Percentiles rank a stretch among this genome's conserved stretches.
These are phyloP conservation scores for Thelonectria rubi DNA, from an alignment of 2,329 filamentous ascomycete species.

Conservation along the genomic window DNA sequence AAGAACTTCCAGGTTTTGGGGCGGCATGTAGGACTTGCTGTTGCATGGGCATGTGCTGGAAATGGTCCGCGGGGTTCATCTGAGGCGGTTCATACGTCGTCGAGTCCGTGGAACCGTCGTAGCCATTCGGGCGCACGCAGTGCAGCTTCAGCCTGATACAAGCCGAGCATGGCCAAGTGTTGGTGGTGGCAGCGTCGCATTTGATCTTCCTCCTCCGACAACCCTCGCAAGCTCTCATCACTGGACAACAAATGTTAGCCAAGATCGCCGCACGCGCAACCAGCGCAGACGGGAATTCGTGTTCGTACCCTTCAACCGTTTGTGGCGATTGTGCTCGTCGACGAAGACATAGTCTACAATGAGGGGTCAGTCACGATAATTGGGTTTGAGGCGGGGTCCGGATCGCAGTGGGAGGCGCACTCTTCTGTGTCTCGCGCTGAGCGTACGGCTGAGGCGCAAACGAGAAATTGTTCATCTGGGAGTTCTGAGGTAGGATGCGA, in stretches of 20 bases:
- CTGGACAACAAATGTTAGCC: conserved; percentile 54
- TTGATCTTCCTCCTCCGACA: conserved; percentile 97
- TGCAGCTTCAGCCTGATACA: conserved; percentile 92
- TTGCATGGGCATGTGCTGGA: conserved; percentile 62
- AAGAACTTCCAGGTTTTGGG: conserved; percentile 51
- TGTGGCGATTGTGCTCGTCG: conserved; percentile 97
- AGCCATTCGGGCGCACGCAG: conserved; percentile 88
- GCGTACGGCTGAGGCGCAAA: conserved; percentile 71
- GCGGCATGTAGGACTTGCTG: conserved; percentile 55
- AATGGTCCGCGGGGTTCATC: conserved; percentile 46
- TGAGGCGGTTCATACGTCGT: conserved; percentile 47
- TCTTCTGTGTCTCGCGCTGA: conserved; percentile 81
- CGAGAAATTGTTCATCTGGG: conserved; percentile 73
- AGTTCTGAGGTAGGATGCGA: conserved; percentile 71
- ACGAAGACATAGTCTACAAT: conserved; percentile 94
- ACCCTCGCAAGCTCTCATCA: conserved; percentile 97
- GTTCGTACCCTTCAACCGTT: conserved; percentile 85
- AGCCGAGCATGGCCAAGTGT: conserved; percentile 96
- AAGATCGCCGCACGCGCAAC: not conserved
- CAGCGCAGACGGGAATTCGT: conserved; percentile 1
- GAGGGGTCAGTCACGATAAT: conserved; percentile 30
- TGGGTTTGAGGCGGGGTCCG: conserved; percentile 7
- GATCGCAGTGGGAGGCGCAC: conserved; percentile 59
- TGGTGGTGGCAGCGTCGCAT: conserved; percentile 95
- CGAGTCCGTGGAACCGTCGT: conserved; percentile 58